Base-by-base conservation (phyloP, 805 yeast genomes). In the Barnettozyma siamensis region DNA sequence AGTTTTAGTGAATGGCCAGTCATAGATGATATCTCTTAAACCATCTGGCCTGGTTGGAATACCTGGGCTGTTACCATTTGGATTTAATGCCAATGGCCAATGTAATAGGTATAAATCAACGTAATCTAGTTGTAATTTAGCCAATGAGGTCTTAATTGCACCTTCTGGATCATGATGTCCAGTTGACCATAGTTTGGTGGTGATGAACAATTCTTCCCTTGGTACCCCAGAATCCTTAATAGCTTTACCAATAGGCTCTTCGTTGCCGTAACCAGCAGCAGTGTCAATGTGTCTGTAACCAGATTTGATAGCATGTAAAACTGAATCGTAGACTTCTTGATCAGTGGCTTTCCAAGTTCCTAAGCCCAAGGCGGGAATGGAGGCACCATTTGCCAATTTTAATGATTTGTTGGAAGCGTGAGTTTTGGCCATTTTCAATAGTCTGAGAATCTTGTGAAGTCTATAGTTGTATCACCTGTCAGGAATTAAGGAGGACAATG, bases 51-150 rank as follows among this genome's bases (percentile, higher is more conserved):
- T 53, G 15, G 50, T 46, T 31, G 78, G 77, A 41, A 60, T 44
- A 35, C 58, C 53, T 8, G 52, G 51, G 5, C 60, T 41, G 17
- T 52, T 43, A 5, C 65, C 67, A 33, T 33, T 58, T 47, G 20
- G 56, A 31, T 41, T 35, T 17, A 29, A 36, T 20, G 81, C 67
- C 26, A 75, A 72, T 7, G 95, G 95, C 94, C 94, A 87, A 63
- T 87, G 95, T 59, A 86, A 72, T 55, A 87, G 69, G 57, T 80
- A 78, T 44, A 86, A 66, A 58, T 87, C 95, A 40, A 87, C 81
- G 54, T 87, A 87, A 38, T 82, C 93, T 50, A 84, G 58, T n/a
- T 33, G 40, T 29, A 41, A 33, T 20, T 36, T 41, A 7, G 29
- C 26, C 16, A 41, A 37, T 5, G 44, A 37, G 2, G 19, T n/a